Evolutionary conservation across 2,329 filamentous ascomycete species (phyloP).

Genomic region (Claviceps fusiformis): DNA sequence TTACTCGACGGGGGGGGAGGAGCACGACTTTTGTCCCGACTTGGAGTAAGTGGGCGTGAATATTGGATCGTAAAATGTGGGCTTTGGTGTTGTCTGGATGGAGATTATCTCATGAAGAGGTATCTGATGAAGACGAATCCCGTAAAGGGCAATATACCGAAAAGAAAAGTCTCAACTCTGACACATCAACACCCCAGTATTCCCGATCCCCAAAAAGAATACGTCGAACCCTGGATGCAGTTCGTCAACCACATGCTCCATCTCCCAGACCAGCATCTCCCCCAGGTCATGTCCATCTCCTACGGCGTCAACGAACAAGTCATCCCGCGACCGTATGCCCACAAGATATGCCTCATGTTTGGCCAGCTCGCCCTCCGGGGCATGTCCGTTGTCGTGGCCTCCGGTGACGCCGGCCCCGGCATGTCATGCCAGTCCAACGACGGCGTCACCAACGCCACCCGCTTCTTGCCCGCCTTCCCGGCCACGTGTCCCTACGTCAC

Average conservation of each 20-base stretch:
- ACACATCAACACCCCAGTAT: slow-evolving; percentile 6
- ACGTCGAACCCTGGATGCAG: slow-evolving; percentile 54
- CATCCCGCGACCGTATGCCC: slow-evolving; percentile 44
- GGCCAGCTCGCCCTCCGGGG: slow-evolving; percentile 52
- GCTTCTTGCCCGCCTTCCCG: slow-evolving; percentile 22
- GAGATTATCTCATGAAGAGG: no score
- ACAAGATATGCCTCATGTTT: slow-evolving; percentile 40
- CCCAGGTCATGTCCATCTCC: slow-evolving; percentile 53
- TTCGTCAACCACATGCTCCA: slow-evolving; percentile 47
- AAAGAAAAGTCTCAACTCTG: no score
- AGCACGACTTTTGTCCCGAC: slow-evolving; percentile 18
- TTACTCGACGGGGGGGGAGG: slow-evolving; percentile 18
- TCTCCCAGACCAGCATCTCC: slow-evolving; percentile 39
- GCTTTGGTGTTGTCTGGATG: no score
- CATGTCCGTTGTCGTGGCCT: slow-evolving; percentile 51
- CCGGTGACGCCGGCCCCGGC: slow-evolving; percentile 39
- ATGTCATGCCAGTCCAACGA: slow-evolving; percentile 23
- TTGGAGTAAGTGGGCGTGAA: slow-evolving; percentile 17
- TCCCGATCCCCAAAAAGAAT: slow-evolving; percentile 17
- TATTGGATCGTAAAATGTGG: no score
- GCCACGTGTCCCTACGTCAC: slow-evolving; percentile 47
- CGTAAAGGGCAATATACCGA: no score
- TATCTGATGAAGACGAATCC: no score
- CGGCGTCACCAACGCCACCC: slow-evolving; percentile 16
- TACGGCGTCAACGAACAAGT: slow-evolving; percentile 58